Conservation (phyloP, 23 red algal genomes). For the Cyanidioschyzon merolae region DNA sequence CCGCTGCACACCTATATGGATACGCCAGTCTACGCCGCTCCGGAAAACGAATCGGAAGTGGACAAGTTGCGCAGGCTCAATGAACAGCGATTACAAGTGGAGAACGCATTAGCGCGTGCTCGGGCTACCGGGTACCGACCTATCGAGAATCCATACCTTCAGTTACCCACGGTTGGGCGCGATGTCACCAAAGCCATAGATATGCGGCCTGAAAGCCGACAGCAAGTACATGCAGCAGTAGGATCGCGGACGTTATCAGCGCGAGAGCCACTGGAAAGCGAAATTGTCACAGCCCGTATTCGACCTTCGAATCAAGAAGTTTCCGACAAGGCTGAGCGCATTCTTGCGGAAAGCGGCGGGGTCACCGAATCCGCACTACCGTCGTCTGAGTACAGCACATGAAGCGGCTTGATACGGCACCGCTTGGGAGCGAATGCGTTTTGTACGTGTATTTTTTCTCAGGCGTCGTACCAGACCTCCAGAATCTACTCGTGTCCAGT, state of each 20-base stretch:
- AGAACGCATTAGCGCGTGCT: neutral
- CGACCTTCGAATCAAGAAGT: neutral
- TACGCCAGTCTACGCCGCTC: neutral
- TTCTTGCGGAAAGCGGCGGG: conserved; percentile 12
- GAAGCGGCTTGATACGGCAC: too few species aligned
- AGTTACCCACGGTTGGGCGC: neutral
- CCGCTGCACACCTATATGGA: conserved; percentile 20
- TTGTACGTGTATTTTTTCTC: too few species aligned
- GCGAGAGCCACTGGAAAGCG: neutral
- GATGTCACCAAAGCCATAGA: too few species aligned
- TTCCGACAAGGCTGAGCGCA: neutral
- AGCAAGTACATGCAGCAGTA: too few species aligned
- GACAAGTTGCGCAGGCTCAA: neutral
- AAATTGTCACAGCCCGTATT: neutral
- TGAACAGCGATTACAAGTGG: conserved; percentile 2
- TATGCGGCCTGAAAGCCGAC: too few species aligned
- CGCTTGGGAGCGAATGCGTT: too few species aligned
- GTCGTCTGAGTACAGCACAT: too few species aligned
- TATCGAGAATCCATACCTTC: neutral
- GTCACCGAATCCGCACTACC: neutral
- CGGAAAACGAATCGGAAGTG: neutral
- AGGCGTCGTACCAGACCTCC: too few species aligned
- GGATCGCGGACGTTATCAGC: neutral
- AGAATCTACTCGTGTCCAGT: too few species aligned
- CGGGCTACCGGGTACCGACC: neutral